A percentile compares a stretch with the other conserved stretches of the same genome.
Conservation (phyloP, 441 rosid genomes). For the Monsonia emarginata region DNA sequence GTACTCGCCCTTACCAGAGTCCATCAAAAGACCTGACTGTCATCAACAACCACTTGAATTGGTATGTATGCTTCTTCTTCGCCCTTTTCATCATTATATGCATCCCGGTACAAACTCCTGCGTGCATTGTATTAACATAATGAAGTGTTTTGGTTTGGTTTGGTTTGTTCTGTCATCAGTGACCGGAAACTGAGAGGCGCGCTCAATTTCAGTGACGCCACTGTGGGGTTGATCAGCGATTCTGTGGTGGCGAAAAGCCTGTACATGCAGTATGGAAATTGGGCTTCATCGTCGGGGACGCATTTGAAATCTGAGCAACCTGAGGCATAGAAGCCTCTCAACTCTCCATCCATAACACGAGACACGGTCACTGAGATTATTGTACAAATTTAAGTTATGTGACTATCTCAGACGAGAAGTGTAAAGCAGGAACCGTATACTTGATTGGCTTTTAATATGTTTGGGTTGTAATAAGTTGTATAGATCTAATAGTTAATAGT, state of each 20-base stretch:
- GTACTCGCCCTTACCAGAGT: constrained; percentile 89
- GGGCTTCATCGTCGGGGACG: constrained; percentile 39
- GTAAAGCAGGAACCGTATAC: neutral
- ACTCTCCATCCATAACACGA: neutral
- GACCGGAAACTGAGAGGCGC: constrained; percentile 6
- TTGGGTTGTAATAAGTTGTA: no score
- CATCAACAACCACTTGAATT: constrained; percentile 72
- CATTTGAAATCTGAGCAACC: constrained; percentile 52
- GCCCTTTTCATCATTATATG: no score
- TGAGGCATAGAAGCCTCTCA: constrained; percentile 18
- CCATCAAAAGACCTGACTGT: constrained; percentile 90
- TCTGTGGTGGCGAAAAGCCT: constrained; percentile 38
- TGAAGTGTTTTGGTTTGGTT: neutral
- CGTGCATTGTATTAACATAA: neutral
- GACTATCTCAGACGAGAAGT: neutral
- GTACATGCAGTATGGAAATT: constrained; percentile 51
- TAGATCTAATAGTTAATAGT: no score
- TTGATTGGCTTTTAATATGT: no score
- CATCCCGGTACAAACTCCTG: neutral
- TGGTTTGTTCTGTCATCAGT: neutral
- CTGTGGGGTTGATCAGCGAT: constrained; percentile 5
- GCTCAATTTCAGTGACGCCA: neutral
- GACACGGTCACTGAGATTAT: neutral
- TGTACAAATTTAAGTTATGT: neutral
- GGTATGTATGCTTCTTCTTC: constrained; percentile 30